phyloP scores from a whole-genome alignment of 192 early-diverging fungal genomes.

The Backusella circina region DNA sequence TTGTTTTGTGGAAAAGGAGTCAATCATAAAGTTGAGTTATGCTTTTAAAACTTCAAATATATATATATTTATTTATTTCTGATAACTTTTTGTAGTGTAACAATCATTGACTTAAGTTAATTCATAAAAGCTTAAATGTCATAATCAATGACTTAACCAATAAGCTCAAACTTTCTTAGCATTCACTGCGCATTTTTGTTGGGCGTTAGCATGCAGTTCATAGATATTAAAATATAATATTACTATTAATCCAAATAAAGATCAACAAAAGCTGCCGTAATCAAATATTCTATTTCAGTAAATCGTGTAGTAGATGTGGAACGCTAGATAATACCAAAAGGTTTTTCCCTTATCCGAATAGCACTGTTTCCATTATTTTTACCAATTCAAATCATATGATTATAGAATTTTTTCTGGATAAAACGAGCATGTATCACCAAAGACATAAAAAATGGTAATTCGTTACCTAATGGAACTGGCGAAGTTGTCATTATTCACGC shows the following conservation, averaged over 20 bases:
- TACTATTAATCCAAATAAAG: neutral
- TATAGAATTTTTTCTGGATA: neutral
- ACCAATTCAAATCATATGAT: neutral
- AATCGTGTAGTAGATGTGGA: neutral
- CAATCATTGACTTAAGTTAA: neutral
- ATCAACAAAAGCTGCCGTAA: neutral
- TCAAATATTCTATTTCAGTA: neutral
- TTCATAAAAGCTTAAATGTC: neutral
- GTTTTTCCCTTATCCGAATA: neutral
- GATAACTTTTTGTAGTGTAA: neutral
- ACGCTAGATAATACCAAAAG: neutral
- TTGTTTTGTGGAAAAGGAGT: neutral
- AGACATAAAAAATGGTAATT: neutral
- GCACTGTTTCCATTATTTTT: neutral
- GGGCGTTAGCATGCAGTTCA: neutral
- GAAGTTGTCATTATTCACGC: slow-evolving; percentile 3
- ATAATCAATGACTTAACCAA: neutral
- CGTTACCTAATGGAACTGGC: neutral
- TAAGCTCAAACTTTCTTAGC: neutral
- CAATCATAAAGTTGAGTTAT: neutral
- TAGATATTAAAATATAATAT: neutral
- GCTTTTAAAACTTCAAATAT: neutral
- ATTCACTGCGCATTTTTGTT: neutral
- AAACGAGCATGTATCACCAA: neutral
- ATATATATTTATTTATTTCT: neutral